Evolutionary conservation across 768 basidiomycete species (phyloP).

Genomic region (Tubosaeta sp.): DNA sequence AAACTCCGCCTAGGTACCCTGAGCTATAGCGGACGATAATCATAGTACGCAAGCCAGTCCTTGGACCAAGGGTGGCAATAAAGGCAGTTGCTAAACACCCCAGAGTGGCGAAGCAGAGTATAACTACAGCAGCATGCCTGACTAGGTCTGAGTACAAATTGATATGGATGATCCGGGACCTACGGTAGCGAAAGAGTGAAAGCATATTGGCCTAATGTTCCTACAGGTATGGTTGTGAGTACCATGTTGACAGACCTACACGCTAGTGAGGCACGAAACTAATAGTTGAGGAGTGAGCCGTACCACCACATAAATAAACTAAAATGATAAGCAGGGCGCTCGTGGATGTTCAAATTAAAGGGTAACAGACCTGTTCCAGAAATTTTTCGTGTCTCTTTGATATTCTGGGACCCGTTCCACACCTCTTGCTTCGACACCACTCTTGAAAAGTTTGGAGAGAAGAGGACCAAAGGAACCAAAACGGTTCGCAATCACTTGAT

Average conservation of each 20-base stretch:
- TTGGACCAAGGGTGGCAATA: constrained; percentile 51
- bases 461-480: constrained; percentile 30
- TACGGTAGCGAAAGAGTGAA: constrained; percentile 47
- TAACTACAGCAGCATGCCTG: constrained; percentile 43
- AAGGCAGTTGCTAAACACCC: constrained; percentile 42
- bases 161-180: constrained; percentile 12
- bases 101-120: constrained; percentile 43
- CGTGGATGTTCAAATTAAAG: neutral
- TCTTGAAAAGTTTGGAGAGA: constrained; percentile 39
- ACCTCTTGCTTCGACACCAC: constrained; percentile 51
- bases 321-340: constrained; percentile 1
- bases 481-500: constrained; percentile 25
- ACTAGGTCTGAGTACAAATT: neutral
- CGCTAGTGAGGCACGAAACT: neutral
- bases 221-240: constrained; percentile 47
- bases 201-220: constrained; percentile 43
- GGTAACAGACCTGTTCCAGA: constrained; percentile 40
- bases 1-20: constrained; percentile 45
- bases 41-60: constrained; percentile 53
- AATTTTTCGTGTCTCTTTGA: constrained; percentile 40
- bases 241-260: constrained; percentile 46
- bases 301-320: constrained; percentile 47
- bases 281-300: neutral
- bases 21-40: constrained; percentile 45
- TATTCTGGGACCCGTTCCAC: constrained; percentile 52